Conservation (phyloP, 306 rosid genomes). For the Vigna nakashimae region DNA sequence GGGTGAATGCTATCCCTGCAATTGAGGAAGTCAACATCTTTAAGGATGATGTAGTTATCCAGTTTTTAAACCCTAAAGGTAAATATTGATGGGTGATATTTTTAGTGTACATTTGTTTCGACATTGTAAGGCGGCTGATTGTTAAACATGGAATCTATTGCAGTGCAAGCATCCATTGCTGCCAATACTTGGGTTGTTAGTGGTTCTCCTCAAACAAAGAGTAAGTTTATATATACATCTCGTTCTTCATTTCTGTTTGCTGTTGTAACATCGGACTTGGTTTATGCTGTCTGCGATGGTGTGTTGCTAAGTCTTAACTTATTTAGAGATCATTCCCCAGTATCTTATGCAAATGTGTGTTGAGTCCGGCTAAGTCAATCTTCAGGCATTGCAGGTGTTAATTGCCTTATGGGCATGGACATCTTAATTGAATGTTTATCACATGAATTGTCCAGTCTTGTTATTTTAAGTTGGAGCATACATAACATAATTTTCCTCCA, state of each 20-base stretch:
- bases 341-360: background rate
- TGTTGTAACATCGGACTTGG: background rate
- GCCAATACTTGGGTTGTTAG: constrained; percentile 99
- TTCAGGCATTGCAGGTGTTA: background rate
- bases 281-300: background rate
- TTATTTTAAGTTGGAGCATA: background rate
- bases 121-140: background rate
- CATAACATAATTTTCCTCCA: background rate
- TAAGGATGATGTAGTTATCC: constrained; percentile 91
- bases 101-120: background rate
- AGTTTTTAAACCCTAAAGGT: constrained; percentile 88
- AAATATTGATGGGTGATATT: background rate
- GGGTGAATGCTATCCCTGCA: constrained; percentile 91
- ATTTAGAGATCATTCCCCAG: background rate
- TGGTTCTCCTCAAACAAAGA: constrained; percentile 90
- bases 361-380: background rate
- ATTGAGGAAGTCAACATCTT: constrained; percentile 93
- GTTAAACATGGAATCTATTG: constrained; percentile 11
- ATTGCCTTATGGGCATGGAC: background rate
- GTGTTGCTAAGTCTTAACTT: background rate
- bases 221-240: constrained; percentile 47
- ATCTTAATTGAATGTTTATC: background rate
- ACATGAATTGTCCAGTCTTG: background rate
- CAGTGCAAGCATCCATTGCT: constrained; percentile 97
- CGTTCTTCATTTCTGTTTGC: background rate